Base-by-base conservation (phyloP, 257 asterid genomes). In the Solanum ossicruentum region DNA sequence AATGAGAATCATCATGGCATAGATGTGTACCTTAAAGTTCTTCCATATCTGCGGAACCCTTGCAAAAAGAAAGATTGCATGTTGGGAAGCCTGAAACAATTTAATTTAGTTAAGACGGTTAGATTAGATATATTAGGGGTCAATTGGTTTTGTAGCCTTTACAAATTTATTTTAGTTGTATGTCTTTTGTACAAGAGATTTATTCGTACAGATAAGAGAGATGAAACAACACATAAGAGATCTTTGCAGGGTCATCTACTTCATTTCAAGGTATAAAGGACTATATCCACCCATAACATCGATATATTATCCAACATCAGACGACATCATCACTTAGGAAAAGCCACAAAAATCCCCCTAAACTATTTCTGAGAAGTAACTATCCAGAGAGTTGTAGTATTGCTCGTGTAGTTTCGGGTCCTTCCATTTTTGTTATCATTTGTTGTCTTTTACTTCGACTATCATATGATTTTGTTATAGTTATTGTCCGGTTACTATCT, bases 11-110 rank as follows among this genome's bases (percentile, higher is more conserved):
- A 54, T 83, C 81, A 52, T 54, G 39, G 16, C 39, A 41, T 39
- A 20, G 20, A 20, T 83, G 39, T 49, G 51, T 85, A 95, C 99
- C 93, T 96, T 95, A 85, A 90, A 92, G 90, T 96, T 96, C 86
- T 92, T 85, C 92, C 92, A 88, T 80, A 96, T 96, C 89, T 96
- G 99, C 69, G 99, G 99, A 84, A 96, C 86, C 89, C 98, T 92
- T 69, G 99, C 99, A 78, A 84, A 91, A 93, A 96, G 91, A 90
- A 96, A 96, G 51, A 96, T 91, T 81, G 98, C 99, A 91, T 96
- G 98, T 70, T 96, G 99, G 61, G 94, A 93, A 70, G 97, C 98
- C 99, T 96, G 97, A 88, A 60, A 58, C n/a, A 86, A 84, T 69
- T 80, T 63, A 67, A 32, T 78, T 70, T 67, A 20, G 39, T 58